Conservation (phyloP, 2,329 filamentous ascomycete genomes). For the Penicillium sp. region DNA sequence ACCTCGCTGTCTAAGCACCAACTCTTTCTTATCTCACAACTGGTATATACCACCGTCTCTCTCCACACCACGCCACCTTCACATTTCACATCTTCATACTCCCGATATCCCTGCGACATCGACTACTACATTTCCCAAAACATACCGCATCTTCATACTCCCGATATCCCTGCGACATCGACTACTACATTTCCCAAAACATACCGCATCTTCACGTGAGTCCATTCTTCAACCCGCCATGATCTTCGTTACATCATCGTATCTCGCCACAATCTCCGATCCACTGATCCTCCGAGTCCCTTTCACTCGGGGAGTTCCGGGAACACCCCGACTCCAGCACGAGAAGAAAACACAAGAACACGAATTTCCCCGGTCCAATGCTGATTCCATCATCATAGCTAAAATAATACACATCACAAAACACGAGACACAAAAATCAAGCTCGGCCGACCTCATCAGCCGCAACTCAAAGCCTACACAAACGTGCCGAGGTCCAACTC, state of each 20-base stretch:
- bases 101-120: background rate
- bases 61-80: background rate
- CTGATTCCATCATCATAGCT: background rate
- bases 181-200: background rate
- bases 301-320: constrained; percentile 27
- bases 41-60: background rate
- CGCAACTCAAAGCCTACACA: background rate
- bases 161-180: background rate
- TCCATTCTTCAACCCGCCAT: constrained; percentile 2
- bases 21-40: background rate
- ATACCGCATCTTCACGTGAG: constrained; percentile 20
- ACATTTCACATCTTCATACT: background rate
- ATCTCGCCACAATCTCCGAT: constrained; percentile 22
- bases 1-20: background rate
- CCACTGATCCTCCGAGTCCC: constrained; percentile 18
- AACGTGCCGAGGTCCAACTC: constrained; percentile 5
- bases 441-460: background rate
- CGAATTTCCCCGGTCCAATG: constrained; percentile 10
- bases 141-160: constrained; percentile 4
- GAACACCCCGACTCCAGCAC: constrained; percentile 5
- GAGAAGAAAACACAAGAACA: background rate
- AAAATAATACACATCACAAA: constrained; percentile 6
- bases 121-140: background rate
- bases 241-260: constrained; percentile 23
- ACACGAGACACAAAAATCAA: background rate